Conservation (phyloP, 176 grass and related monocot species). For the Bolboschoenus planiculmis region DNA sequence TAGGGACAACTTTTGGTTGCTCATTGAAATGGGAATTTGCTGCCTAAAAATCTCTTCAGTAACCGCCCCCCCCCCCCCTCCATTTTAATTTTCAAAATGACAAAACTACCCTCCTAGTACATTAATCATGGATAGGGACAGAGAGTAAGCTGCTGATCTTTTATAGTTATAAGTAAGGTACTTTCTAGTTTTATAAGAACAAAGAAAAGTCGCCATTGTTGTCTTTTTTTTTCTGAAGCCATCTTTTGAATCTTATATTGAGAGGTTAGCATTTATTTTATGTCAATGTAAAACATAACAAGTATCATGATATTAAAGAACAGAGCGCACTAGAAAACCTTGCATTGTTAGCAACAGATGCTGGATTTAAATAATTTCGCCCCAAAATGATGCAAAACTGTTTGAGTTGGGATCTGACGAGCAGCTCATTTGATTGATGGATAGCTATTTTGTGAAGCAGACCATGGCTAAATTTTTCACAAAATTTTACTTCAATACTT, state of each 20-base stretch:
- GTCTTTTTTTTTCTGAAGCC: not conserved
- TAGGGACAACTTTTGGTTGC: not conserved
- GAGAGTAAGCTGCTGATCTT: not conserved
- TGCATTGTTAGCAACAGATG: not conserved
- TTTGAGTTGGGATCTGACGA: constrained; percentile 5
- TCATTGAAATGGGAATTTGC: not conserved
- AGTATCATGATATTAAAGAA: not conserved
- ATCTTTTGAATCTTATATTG: not conserved
- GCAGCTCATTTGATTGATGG: not conserved
- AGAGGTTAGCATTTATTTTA: not conserved
- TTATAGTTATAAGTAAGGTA: not conserved
- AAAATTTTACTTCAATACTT: constrained; percentile 16
- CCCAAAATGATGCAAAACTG: not conserved
- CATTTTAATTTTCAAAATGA: not conserved
- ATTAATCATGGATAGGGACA: not conserved
- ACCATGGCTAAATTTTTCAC: not conserved
- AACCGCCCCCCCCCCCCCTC: too few species aligned
- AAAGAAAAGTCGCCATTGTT: not conserved
- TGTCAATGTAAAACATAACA: not conserved
- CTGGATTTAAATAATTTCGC: constrained; percentile 1
- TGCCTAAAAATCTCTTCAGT: not conserved
- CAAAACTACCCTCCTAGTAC: not conserved
- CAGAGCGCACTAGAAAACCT: not conserved
- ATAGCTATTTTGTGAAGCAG: not conserved
- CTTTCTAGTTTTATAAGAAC: not conserved